Evolutionary conservation across 2,329 filamentous ascomycete genomes (phyloP).

Genomic region (Fusarium humuli): DNA sequence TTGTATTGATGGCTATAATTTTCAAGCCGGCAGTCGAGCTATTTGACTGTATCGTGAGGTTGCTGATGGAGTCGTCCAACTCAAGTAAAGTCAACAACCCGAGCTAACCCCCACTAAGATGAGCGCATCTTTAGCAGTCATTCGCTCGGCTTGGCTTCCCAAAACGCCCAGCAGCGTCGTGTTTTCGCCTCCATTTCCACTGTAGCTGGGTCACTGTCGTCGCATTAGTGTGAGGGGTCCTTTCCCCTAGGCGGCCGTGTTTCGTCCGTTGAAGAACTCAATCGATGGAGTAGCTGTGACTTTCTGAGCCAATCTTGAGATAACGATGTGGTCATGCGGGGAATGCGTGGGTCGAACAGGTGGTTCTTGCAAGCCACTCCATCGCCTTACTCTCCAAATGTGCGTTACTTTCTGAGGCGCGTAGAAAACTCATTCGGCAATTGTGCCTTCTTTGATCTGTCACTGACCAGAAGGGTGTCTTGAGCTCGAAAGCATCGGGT

Average conservation of each 20-base stretch:
- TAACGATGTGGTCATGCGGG: constrained; percentile 32
- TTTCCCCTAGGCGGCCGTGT: constrained; percentile 25
- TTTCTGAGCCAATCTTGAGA: constrained; percentile 27
- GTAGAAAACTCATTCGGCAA: not conserved
- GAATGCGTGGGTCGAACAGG: constrained; percentile 27
- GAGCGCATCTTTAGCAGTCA: constrained; percentile 6
- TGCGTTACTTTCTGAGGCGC: not conserved
- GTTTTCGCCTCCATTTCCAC: constrained; percentile 26
- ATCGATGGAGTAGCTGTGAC: constrained; percentile 1
- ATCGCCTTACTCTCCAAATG: not conserved
- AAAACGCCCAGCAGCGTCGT: constrained; percentile 18
- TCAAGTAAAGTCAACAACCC: constrained; percentile 12
- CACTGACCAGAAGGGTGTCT: not conserved
- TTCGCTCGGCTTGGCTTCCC: constrained; percentile 30
- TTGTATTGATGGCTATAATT: constrained; percentile 12
- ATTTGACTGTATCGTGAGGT: constrained; percentile 6
- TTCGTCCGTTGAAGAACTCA: not conserved
- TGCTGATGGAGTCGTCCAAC: not conserved
- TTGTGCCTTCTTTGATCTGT: not conserved
- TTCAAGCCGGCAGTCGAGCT: not conserved
- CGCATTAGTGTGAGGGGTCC: not conserved
- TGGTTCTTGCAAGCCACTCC: constrained; percentile 1
- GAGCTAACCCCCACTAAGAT: constrained; percentile 16
- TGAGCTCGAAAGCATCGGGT: not conserved
- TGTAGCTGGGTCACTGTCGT: constrained; percentile 28